Conservation (phyloP, 2,329 filamentous ascomycete species). For the Exophiala spinifera region DNA sequence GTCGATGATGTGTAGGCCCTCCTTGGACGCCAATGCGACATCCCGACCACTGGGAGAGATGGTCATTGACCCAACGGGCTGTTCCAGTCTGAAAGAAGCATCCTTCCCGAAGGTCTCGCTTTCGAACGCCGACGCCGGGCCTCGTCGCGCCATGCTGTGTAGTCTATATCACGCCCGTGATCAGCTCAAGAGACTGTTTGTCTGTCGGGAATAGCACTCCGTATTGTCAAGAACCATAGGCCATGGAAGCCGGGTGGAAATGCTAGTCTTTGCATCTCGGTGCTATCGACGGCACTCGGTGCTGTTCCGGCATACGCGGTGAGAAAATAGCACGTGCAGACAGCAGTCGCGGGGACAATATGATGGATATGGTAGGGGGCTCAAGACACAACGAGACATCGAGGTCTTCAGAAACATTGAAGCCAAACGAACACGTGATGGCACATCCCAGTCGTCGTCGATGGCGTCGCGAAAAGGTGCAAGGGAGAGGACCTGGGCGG, state of each 20-base stretch:
- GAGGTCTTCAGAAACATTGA: too few relatives aligned
- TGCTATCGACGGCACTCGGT: neutral
- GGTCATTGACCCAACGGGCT: slow-evolving; percentile 79
- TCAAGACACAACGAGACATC: too few relatives aligned
- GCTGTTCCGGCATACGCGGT: neutral
- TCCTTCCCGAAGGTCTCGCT: slow-evolving; percentile 85
- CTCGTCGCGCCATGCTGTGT: slow-evolving; percentile 35
- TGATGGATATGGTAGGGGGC: too few relatives aligned
- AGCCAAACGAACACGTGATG: too few relatives aligned
- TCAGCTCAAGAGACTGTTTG: neutral
- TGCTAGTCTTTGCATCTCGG: neutral
- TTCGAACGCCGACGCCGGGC: slow-evolving; percentile 62
- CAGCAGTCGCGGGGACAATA: neutral
- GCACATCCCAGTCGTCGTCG: too few relatives aligned
- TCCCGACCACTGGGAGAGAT: slow-evolving; percentile 90
- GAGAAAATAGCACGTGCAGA: neutral
- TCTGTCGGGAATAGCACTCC: neutral
- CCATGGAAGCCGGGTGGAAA: neutral
- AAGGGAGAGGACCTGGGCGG: too few relatives aligned
- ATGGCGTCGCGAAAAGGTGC: too few relatives aligned
- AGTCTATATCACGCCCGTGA: neutral
- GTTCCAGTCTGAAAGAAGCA: slow-evolving; percentile 77
- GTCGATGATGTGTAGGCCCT: slow-evolving; percentile 87
- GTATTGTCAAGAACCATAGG: neutral
- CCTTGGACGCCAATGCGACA: slow-evolving; percentile 82